These are phyloP conservation scores for Petasospora rhodanensis DNA, from an alignment of 1,139 yeast genomes.

Conservation along the genomic window DNA sequence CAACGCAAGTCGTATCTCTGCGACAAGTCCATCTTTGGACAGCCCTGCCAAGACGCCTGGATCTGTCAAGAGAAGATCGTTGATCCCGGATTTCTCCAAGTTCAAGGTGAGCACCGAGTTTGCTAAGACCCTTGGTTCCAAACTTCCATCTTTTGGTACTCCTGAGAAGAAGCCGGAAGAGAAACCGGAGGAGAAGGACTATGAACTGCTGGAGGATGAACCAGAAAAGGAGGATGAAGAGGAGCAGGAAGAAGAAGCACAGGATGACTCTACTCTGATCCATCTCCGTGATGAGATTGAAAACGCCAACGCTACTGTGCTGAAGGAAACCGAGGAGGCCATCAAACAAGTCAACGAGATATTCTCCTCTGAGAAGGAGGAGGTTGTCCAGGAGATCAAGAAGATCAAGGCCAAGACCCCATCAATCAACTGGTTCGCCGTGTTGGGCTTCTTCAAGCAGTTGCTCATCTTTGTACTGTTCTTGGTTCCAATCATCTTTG, in stretches of 20 bases:
- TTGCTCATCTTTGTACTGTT: slow-evolving; percentile 12
- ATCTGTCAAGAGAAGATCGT: slow-evolving; percentile 19
- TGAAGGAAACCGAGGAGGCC: slow-evolving; percentile 28
- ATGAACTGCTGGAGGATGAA: slow-evolving; percentile 16
- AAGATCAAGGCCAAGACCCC: slow-evolving; percentile 3
- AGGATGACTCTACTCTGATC: slow-evolving; percentile 14
- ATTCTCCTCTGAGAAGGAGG: slow-evolving; percentile 15
- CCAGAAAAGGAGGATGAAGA: slow-evolving; percentile 17
- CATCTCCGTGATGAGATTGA: slow-evolving; percentile 25
- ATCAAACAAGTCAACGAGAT: slow-evolving; percentile 24
- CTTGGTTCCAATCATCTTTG: slow-evolving; percentile 29
- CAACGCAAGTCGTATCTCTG: slow-evolving; percentile 10
- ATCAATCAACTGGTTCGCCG: slow-evolving; percentile 12
- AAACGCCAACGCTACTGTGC: slow-evolving; percentile 24
- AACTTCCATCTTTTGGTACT: not conserved
- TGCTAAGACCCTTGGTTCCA: slow-evolving; percentile 26
- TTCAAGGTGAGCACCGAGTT: slow-evolving; percentile 26
- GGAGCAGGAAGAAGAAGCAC: too few species aligned
- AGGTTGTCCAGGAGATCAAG: slow-evolving; percentile 6
- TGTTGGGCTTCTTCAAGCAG: slow-evolving; percentile 19
- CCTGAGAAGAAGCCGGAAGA: not conserved
- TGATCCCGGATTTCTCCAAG: slow-evolving; percentile 28
- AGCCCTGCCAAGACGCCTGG: slow-evolving; percentile 23
- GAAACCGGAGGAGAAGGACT: slow-evolving; percentile 11
- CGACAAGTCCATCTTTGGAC: slow-evolving; percentile 17